Percentiles rank a stretch among this genome's conserved stretches.
Conservation (phyloP, 2,329 filamentous ascomycete genomes). For the Phaeophleospora eucalypticola region DNA sequence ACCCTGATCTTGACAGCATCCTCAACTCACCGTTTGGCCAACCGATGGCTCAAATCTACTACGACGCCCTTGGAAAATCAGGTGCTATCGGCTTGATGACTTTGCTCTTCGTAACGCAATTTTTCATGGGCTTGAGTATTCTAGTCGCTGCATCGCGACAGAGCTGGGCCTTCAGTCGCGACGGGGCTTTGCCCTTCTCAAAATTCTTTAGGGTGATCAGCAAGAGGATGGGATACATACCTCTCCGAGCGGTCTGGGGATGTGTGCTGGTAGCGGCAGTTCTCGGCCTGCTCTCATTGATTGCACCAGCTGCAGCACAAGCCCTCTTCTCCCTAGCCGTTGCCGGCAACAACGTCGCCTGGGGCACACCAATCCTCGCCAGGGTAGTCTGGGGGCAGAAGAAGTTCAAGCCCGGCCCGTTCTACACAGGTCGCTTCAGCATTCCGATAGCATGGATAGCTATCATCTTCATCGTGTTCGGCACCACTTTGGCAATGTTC, state of each 20-base stretch:
- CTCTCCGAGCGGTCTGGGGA: conserved; percentile 54
- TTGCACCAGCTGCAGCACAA: conserved; percentile 54
- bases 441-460: conserved; percentile 52
- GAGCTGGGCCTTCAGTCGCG: conserved; percentile 60
- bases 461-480: conserved; percentile 53
- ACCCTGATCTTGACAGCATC: conserved; percentile 48
- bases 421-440: conserved; percentile 55
- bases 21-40: conserved; percentile 52
- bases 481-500: conserved; percentile 57
- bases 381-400: conserved; percentile 55
- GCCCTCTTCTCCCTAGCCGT: conserved; percentile 59
- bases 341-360: conserved; percentile 59
- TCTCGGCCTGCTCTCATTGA: conserved; percentile 56
- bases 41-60: conserved; percentile 60
- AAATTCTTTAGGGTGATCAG: conserved; percentile 55
- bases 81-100: conserved; percentile 58
- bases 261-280: conserved; percentile 49
- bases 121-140: conserved; percentile 58
- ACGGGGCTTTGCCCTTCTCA: conserved; percentile 59
- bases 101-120: conserved; percentile 58
- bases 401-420: conserved; percentile 53
- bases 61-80: conserved; percentile 56
- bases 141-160: conserved; percentile 58
- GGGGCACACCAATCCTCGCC: conserved; percentile 56
- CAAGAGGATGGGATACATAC: conserved; percentile 54